Base-by-base conservation (phyloP, 2,329 filamentous ascomycete genomes). In the Curvularia hawaiiensis region DNA sequence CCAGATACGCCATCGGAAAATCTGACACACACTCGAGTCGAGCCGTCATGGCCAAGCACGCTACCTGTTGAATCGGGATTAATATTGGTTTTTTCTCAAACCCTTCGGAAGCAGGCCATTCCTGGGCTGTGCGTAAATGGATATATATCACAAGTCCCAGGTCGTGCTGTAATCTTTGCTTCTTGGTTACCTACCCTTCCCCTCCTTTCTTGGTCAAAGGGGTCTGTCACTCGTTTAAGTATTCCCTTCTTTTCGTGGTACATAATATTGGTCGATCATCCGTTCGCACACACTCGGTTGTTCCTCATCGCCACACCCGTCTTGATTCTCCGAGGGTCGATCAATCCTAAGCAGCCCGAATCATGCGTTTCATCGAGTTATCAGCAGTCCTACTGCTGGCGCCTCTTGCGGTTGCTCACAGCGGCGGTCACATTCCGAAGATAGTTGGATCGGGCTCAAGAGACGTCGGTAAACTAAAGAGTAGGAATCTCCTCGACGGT, bases 351-450 rank as follows among this genome's bases (percentile, higher is more conserved):
- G 11, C 11, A 30, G 40, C 30, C 28, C 28, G 30, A 35, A 65
- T 52, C 43, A 76, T 76, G 74, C 72, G 68, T 50, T 69, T 75
- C 64, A 63, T 68, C 24, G 65, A 66, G 28, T 39, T 73, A n/a
- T 57, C 70, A 30, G 64, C 69, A 39, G 69, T 63, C 44, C 66
- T 69, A 18, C 52, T 70, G 50, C 65, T 67, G 46, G 71, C 62
- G 10, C 69, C 72, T 8, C 59, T 74, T 14, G 73, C 71, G 24
- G 70, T 67, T 26, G 73, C 74, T 50, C 74, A 76, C 56, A 44
- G 58, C 20, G 66, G 64, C 31, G 56, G 68, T 40, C 68, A 65
- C 18, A 64, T 64, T 7, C 74, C 73, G 7, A 76, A 71, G 58
- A 66, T 76, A 50, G 69, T 73, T 48, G 74, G 73, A 26, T 51